Evolutionary conservation across 805 yeast species (phyloP), one percentile per base, ranked within the genome.

Genomic region (Phaffomyces antillensis): DNA sequence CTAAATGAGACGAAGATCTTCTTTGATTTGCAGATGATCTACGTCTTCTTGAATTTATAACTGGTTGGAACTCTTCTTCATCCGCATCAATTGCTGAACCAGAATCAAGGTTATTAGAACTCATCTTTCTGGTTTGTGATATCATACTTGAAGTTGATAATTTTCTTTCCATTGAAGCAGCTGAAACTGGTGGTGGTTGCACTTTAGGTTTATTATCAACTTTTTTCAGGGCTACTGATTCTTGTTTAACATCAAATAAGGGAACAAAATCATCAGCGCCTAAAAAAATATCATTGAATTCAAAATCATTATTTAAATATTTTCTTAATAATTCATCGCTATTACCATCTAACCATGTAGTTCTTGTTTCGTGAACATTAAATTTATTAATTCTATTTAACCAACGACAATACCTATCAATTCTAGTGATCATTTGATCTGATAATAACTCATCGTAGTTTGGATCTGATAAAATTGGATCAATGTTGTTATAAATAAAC

Each of bases 401-500:
- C 67, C 68, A 68, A 43, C 66, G 60, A 45, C 62, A 54, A n/a
- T 66, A 63, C 11, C 46, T 49, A 45, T 66, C 68, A 32, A 68
- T 46, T 40, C 52, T 56, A 12, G 45, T 46, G 37, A 58, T 37
- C 44, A 53, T 46, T 8, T 32, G 11, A 7, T 38, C 37, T 3
- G 56, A 49, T 16, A 59, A 37, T 13, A 58, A 30, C 20, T 49
- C 53, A 31, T 50, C 50, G 38, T 54, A 58, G 31, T 43, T 45
- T n/a, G 54, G 46, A 39, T 59, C 60, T 43, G 78, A 73, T 31
- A 88, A 64, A 15, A 86, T 54, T 4, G 77, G 56, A 28, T 81
- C 88, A 44, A 85, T 63, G 58, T 87, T 86, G 50, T 76, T 71
- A 51, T 75, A 79, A 12, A 86, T 68, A 52, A 75, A 84, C 81